phyloP scores from a whole-genome alignment of 805 yeast species.

The Nakazawaea ernobii region DNA sequence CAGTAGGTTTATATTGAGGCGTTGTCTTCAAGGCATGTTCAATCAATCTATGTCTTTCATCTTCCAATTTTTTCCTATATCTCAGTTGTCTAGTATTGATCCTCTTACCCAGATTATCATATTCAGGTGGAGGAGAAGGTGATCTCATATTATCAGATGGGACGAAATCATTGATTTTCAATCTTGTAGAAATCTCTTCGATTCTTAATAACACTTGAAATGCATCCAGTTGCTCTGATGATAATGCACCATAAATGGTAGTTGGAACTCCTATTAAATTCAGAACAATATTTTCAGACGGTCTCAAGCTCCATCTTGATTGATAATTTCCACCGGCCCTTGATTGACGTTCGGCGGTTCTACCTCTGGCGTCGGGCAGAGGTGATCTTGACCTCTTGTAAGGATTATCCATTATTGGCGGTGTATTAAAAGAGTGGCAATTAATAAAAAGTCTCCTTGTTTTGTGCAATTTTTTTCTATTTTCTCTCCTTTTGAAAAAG shows the following conservation, averaged over 20 bases:
- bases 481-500: neutral
- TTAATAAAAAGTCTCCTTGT: no score
- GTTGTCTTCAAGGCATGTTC: slow-evolving; percentile 65
- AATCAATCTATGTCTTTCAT: slow-evolving; percentile 76
- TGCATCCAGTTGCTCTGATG: slow-evolving; percentile 76
- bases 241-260: slow-evolving; percentile 39
- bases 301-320: slow-evolving; percentile 2
- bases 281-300: slow-evolving; percentile 5
- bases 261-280: slow-evolving; percentile 29
- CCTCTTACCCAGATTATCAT: slow-evolving; percentile 79
- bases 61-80: slow-evolving; percentile 55
- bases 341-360: neutral
- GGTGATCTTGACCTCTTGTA: slow-evolving; percentile 8
- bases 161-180: slow-evolving; percentile 45
- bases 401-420: slow-evolving; percentile 1
- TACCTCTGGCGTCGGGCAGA: neutral
- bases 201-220: slow-evolving; percentile 67
- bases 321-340: neutral
- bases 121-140: slow-evolving; percentile 90
- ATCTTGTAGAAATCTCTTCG: slow-evolving; percentile 66
- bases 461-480: no score
- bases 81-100: slow-evolving; percentile 78
- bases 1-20: slow-evolving; percentile 77
- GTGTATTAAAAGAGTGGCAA: no score
- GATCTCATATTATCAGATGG: slow-evolving; percentile 51